These are phyloP conservation scores for Cavenderia fasciculata DNA, from an alignment of 78 protist species.

Conservation along the genomic window DNA sequence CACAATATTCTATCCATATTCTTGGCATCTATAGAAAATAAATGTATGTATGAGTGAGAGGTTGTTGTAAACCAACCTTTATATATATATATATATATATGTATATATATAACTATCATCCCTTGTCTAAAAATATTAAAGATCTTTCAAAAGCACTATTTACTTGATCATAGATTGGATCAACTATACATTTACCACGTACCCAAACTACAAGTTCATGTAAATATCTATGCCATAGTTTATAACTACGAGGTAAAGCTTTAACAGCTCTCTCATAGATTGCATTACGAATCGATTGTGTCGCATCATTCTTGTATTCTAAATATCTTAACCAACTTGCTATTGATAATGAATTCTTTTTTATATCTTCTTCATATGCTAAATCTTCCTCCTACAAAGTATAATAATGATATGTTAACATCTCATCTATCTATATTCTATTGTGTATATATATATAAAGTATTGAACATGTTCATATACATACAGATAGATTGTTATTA, in stretches of 20 bases:
- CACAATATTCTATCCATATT: constrained; percentile 96
- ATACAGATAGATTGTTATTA: too few species aligned
- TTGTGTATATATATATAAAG: too few species aligned
- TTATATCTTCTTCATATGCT: constrained; percentile 85
- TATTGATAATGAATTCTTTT: constrained; percentile 72
- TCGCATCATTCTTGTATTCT: constrained; percentile 59
- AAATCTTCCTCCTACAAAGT: constrained; percentile 78
- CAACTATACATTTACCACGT: constrained; percentile 69
- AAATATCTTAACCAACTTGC: constrained; percentile 86
- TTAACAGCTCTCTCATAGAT: constrained; percentile 94
- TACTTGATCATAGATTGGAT: constrained; percentile 81
- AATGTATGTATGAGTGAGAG: not conserved
- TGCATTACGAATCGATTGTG: constrained; percentile 38
- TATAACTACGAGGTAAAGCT: constrained; percentile 91
- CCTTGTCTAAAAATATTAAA: constrained; percentile 93
- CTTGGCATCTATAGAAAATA: constrained; percentile 97
- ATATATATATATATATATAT: too few species aligned
- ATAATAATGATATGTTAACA: too few species aligned
- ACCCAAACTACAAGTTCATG: constrained; percentile 19
- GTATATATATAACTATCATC: constrained; percentile 18
- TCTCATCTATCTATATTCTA: too few species aligned
- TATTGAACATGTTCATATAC: too few species aligned
- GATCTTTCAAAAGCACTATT: constrained; percentile 91
- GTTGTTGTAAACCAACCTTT: not conserved
- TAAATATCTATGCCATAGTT: constrained; percentile 94